Evolutionary conservation across 2,329 filamentous ascomycete species (phyloP), one percentile per base, ranked within the genome.

Genomic region (Thyridium curvatum): DNA sequence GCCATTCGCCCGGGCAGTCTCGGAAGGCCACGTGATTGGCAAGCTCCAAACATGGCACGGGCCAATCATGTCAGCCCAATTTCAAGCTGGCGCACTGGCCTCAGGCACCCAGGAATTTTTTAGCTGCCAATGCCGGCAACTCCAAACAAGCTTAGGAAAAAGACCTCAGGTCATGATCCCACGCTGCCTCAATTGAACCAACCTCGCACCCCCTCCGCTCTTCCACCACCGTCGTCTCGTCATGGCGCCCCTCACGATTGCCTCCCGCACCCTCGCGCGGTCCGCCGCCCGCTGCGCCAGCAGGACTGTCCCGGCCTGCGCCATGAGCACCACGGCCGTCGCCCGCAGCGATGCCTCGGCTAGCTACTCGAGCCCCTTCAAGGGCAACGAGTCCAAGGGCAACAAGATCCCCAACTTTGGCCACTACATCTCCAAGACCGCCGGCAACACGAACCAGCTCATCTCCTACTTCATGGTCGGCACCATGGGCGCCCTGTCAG

Each of bases 381-480:
- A 72, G 64, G 75, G 75, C 21, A 10, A 10, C 61, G 62, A 71
- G 56, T 52, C 55, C 53, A 71, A 70, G 60, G 69, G 63, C 53
- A 81, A 74, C 64, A 80, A 85, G 66, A 84, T 97, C 59, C 93
- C 93, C 52, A 82, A 86, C 70, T 97, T 94, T 68, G 79, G 79
- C 64, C 84, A 89, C 64, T 98, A 98, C 74, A 73, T 82, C 68
- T 83, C 78, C 66, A 82, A 79, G 62, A 70, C 71, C 50, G 68
- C 69, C 53, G 73, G 83, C 64, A 76, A 71, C 52, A 73, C 74
- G 58, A 95, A 94, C 71, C 84, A 90, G 73, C 72, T 94, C 53
- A 93, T 95, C 66, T 82, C 83, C 58, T 98, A 98, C 79, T 97
- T 98, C 71, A 95, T 97, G 87, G 93, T 95, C 51, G 93, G 93